Conservation (phyloP, 2,329 filamentous ascomycete genomes). For the Aspergillus caelatus region DNA sequence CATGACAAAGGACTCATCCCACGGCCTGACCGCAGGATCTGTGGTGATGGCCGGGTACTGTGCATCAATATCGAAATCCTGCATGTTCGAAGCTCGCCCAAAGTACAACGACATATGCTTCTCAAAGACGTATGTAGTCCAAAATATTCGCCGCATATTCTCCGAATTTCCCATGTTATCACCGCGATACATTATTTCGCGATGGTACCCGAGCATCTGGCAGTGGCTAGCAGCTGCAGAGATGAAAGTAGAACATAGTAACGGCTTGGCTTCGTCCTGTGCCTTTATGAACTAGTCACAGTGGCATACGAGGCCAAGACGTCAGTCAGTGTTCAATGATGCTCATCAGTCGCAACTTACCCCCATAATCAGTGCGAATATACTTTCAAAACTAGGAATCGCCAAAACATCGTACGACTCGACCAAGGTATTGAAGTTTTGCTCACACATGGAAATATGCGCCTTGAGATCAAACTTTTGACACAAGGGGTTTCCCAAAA, state of each 20-base stretch:
- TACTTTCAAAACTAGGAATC: conserved; percentile 29
- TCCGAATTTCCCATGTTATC: conserved; percentile 8
- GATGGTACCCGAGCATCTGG: conserved; percentile 25
- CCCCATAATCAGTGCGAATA: conserved; percentile 25
- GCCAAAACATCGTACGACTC: conserved; percentile 28
- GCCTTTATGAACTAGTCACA: conserved; percentile 18
- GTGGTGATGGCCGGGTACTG: conserved; percentile 7
- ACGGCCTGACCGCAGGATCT: conserved; percentile 12
- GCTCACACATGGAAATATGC: conserved; percentile 13
- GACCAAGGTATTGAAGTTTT: conserved; percentile 20
- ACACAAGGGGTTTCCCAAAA: conserved; percentile 13
- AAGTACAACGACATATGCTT: conserved; percentile 22
- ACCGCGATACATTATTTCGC: conserved; percentile 18
- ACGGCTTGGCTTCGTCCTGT: conserved; percentile 21
- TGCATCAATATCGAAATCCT: conserved; percentile 26
- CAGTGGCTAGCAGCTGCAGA: conserved; percentile 24
- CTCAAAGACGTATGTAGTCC: conserved; percentile 25
- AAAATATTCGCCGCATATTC: conserved; percentile 24
- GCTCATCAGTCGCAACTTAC: conserved; percentile 14
- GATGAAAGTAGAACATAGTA: conserved; percentile 20
- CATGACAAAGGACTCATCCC: conserved; percentile 19
- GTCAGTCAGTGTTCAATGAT: not conserved
- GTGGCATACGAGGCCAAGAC: not conserved
- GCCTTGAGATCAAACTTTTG: conserved; percentile 18
- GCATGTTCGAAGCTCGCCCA: conserved; percentile 22